Conservation (phyloP, 352 stramenopile species). For the Pythium grandisporangium region DNA sequence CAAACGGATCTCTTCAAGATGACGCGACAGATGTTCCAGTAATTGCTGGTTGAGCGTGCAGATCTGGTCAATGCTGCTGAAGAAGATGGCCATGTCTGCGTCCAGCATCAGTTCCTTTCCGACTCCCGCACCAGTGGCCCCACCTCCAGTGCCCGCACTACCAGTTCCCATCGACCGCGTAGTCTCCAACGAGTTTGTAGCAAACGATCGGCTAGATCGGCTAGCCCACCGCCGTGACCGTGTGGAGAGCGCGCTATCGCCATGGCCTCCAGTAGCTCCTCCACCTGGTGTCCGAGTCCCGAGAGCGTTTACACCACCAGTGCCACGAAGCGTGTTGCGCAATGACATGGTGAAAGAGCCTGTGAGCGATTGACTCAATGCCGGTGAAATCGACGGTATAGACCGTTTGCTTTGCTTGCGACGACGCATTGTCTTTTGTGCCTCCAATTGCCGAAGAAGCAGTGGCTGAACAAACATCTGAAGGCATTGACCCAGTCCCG, state of each 20-base stretch:
- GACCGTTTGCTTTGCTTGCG: slow-evolving; percentile 53
- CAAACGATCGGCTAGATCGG: neutral
- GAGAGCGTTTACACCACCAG: too few relatives aligned
- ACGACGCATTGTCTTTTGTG: slow-evolving; percentile 45
- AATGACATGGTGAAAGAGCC: slow-evolving; percentile 32
- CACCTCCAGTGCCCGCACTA: too few relatives aligned
- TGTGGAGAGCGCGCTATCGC: too few relatives aligned
- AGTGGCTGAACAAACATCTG: slow-evolving; percentile 76
- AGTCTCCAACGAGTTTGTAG: neutral
- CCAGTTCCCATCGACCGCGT: too few relatives aligned
- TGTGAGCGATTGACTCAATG: slow-evolving; percentile 49
- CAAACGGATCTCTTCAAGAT: slow-evolving; percentile 54
- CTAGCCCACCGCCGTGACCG: too few relatives aligned
- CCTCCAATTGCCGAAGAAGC: slow-evolving; percentile 69
- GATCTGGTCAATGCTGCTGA: slow-evolving; percentile 83
- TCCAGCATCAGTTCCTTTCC: slow-evolving; percentile 64
- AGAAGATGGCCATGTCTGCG: slow-evolving; percentile 82
- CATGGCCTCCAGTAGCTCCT: too few relatives aligned
- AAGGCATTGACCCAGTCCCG: slow-evolving; percentile 77
- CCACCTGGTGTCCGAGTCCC: too few relatives aligned
- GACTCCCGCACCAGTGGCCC: too few relatives aligned
- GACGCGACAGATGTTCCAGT: slow-evolving; percentile 72
- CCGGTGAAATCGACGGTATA: too few relatives aligned
- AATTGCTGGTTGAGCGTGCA: slow-evolving; percentile 85
- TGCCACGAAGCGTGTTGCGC: slow-evolving; percentile 13